A percentile compares a stretch with the other conserved stretches of the same genome.
phyloP scores from a whole-genome alignment of 2,329 filamentous ascomycete species.

The Epichloe elymi region DNA sequence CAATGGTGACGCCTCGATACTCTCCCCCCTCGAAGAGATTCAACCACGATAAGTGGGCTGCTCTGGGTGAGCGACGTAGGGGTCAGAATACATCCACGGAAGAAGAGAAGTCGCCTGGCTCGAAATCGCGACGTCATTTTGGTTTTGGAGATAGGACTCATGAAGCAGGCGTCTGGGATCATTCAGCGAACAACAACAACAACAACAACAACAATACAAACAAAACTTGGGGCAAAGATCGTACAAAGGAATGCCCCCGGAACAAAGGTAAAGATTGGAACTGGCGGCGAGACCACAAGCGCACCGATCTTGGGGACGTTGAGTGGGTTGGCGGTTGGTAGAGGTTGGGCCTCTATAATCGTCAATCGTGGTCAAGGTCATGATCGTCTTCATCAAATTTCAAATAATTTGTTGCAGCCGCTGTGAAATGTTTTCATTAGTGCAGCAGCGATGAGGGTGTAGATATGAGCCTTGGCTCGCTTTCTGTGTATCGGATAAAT shows the following conservation, averaged over 20 bases:
- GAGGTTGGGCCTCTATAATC: slow-evolving; percentile 30
- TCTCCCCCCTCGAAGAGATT: slow-evolving; percentile 55
- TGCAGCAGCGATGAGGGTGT: slow-evolving; percentile 14
- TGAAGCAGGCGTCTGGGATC: slow-evolving; percentile 35
- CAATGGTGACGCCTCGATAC: slow-evolving; percentile 36
- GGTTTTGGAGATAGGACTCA: slow-evolving; percentile 35
- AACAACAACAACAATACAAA: slow-evolving; percentile 17
- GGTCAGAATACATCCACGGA: slow-evolving; percentile 43
- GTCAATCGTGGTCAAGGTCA: slow-evolving; percentile 50
- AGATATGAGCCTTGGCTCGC: slow-evolving; percentile 36
- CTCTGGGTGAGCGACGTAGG: slow-evolving; percentile 71
- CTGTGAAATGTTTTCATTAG: slow-evolving; percentile 6
- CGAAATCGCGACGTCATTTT: slow-evolving; percentile 34
- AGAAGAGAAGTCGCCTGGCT: slow-evolving; percentile 35
- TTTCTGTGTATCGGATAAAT: slow-evolving; percentile 51
- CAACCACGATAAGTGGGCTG: slow-evolving; percentile 73
- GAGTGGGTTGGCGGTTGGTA: slow-evolving; percentile 95
- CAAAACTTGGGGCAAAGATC: slow-evolving; percentile 27
- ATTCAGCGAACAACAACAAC: slow-evolving; percentile 19
- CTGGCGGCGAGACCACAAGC: slow-evolving; percentile 45
- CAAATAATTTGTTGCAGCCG: not conserved
- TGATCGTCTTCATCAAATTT: slow-evolving; percentile 4
- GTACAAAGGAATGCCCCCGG: slow-evolving; percentile 40
- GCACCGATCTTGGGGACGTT: slow-evolving; percentile 60
- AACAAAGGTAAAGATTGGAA: slow-evolving; percentile 46